Base-by-base conservation (phyloP, 495 filamentous ascomycete species). In the Usnea hakonensis region DNA sequence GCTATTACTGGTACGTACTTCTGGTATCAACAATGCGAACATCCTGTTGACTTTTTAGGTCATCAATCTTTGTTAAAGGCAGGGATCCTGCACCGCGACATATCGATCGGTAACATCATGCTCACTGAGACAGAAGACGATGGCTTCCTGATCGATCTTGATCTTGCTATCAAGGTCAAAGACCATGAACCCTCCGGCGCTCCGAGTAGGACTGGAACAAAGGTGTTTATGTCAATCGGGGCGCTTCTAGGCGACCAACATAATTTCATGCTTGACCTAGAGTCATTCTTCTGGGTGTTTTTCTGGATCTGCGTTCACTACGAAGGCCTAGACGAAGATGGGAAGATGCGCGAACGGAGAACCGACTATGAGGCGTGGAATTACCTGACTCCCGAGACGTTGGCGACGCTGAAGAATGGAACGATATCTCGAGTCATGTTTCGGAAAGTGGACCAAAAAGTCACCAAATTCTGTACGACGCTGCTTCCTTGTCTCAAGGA, bases 201-300 rank as follows among this genome's bases (percentile, higher is more conserved):
- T 58, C 53, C 56, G 35, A 62, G 61, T 21, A 74, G 70, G 65
- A 74, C 68, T 26, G 71, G 72, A 23, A 75, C 70, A 9, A 71
- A 68, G 61, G 68, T 67, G 1, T 76, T 76, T 35, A 74, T 75
- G 64, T 64, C 68, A 19, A 74, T 73, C 50, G 68, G 68, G 10
- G 56, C 46, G 10, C 63, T 73, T 21, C 55, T 68, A 21, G 64
- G 68, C 16, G 66, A 73, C 56, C 43, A 44, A 58, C 65, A 69
- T 58, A 69, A 61, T 44, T 69, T 66, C 40, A 71, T 70, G 57
- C 68, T 73, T 38, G 67, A 73, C 21, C 72, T 83, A 17, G 77
- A 83, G 69, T 83, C 75, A 30, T 81, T 83, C 67, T 82, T 83
- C 64, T 82, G 74, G 75, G 78, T 83, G 28, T 60, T 83, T 0